Percentiles rank a stretch among this genome's conserved stretches.
Conservation (phyloP, 2,329 filamentous ascomycete genomes). For the Colletotrichum sp. region DNA sequence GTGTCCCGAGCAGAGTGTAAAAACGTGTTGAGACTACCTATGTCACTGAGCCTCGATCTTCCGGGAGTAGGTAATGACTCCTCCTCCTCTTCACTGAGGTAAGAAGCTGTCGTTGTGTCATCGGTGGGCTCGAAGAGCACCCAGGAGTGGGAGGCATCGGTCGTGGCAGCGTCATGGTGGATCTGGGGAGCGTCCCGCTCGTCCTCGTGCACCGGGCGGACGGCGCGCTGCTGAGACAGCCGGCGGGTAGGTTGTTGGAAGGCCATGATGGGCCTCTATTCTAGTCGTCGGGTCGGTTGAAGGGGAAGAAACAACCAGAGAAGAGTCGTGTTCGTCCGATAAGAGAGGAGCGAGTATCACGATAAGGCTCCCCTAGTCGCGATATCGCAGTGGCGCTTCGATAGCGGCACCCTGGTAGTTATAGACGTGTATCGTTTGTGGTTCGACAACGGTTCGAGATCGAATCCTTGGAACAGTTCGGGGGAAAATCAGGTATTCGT, state of each 20-base stretch:
- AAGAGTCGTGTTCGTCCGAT: conserved; percentile 5
- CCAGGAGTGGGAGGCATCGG: conserved; percentile 84
- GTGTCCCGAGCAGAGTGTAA: conserved; percentile 63
- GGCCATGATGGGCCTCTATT: conserved; percentile 46
- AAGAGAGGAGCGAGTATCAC: not conserved
- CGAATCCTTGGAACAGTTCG: not conserved
- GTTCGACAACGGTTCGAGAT: not conserved
- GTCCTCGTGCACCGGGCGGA: conserved; percentile 45
- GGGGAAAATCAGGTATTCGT: not conserved
- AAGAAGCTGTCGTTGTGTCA: conserved; percentile 64
- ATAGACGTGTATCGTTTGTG: not conserved
- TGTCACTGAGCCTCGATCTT: conserved; percentile 77
- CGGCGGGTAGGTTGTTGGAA: conserved; percentile 66
- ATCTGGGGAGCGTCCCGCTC: conserved; percentile 37
- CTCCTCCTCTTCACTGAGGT: conserved; percentile 72
- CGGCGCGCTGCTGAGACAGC: conserved; percentile 50
- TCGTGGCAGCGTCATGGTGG: conserved; percentile 12
- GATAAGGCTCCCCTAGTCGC: conserved; percentile 14
- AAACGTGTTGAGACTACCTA: conserved; percentile 77
- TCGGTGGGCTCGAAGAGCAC: conserved; percentile 85
- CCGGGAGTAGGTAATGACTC: conserved; percentile 69
- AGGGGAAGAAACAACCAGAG: not conserved
- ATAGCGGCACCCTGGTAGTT: conserved; percentile 1
- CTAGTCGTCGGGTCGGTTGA: not conserved
- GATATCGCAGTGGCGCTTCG: conserved; percentile 13